Percentiles rank a stretch among this genome's conserved stretches.
Evolutionary conservation across 1,284 basidiomycete species (phyloP).

Genomic region (Sporisorium iseilematis-ciliati): DNA sequence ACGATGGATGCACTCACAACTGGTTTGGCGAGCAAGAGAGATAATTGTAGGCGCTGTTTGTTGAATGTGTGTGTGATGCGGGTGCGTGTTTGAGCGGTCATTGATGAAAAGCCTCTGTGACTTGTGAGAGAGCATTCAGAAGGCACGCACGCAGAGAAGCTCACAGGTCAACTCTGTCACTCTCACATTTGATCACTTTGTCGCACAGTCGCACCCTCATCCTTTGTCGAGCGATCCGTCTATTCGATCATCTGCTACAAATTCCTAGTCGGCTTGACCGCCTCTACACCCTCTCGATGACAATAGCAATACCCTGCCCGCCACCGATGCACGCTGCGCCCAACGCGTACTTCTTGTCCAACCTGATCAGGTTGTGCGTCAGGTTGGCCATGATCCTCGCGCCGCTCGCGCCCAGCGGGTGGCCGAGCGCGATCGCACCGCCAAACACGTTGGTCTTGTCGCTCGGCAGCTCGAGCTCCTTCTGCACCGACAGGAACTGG

Average conservation of each 20-base stretch:
- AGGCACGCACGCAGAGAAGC: too few relatives aligned
- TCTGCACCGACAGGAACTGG: conserved; percentile 90
- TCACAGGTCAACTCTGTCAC: too few relatives aligned
- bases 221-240: not conserved
- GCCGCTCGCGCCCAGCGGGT: conserved; percentile 74
- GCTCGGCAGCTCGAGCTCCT: conserved; percentile 79
- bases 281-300: conserved; percentile 69
- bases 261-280: not conserved
- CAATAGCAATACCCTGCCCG: conserved; percentile 72
- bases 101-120: too few relatives aligned
- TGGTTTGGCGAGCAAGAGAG: too few relatives aligned
- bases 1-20: too few relatives aligned
- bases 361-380: conserved; percentile 73
- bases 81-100: too few relatives aligned
- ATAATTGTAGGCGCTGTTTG: too few relatives aligned
- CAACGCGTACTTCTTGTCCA: conserved; percentile 74
- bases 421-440: conserved; percentile 73
- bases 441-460: conserved; percentile 75
- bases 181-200: too few relatives aligned
- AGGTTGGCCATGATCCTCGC: conserved; percentile 74
- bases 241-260: not conserved
- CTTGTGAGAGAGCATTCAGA: too few relatives aligned
- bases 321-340: conserved; percentile 75
- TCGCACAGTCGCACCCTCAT: too few relatives aligned
- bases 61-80: too few relatives aligned